A percentile compares a stretch with the other conserved stretches of the same genome.
Evolutionary conservation across 1,139 yeast species (phyloP).

Genomic region (Pichia sp.): DNA sequence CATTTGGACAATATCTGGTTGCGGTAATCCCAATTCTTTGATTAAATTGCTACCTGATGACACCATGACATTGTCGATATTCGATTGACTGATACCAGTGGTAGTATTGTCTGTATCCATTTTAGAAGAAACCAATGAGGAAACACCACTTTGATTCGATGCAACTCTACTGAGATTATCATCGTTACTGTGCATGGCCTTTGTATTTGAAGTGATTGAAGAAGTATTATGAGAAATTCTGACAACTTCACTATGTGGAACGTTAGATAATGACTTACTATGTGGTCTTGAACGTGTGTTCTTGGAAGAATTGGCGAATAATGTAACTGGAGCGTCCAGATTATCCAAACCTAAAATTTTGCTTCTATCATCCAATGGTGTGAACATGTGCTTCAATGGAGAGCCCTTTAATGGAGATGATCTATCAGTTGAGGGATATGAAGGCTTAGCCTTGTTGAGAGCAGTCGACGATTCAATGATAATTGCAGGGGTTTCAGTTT

Average conservation of each 20-base stretch:
- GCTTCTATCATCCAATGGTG: not conserved
- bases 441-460: not conserved
- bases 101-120: not conserved
- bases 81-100: not conserved
- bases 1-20: slow-evolving; percentile 3
- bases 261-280: slow-evolving; percentile 58
- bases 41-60: slow-evolving; percentile 1
- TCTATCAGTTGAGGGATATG: not conserved
- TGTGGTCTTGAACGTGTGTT: slow-evolving; percentile 42
- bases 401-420: slow-evolving; percentile 9
- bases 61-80: not conserved
- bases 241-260: slow-evolving; percentile 33
- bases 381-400: slow-evolving; percentile 13
- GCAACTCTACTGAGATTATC: slow-evolving; percentile 8
- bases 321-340: slow-evolving; percentile 7
- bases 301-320: slow-evolving; percentile 8
- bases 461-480: too few species aligned
- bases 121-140: slow-evolving; percentile 4
- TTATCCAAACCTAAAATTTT: not conserved
- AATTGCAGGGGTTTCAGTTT: not conserved
- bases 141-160: slow-evolving; percentile 14
- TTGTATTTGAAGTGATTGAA: not conserved
- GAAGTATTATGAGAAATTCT: slow-evolving; percentile 4
- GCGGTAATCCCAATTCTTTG: slow-evolving; percentile 12
- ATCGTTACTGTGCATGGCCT: slow-evolving; percentile 3